These are phyloP conservation scores for Blastocystis sp. DNA, from an alignment of 352 stramenopile species.

Conservation along the genomic window DNA sequence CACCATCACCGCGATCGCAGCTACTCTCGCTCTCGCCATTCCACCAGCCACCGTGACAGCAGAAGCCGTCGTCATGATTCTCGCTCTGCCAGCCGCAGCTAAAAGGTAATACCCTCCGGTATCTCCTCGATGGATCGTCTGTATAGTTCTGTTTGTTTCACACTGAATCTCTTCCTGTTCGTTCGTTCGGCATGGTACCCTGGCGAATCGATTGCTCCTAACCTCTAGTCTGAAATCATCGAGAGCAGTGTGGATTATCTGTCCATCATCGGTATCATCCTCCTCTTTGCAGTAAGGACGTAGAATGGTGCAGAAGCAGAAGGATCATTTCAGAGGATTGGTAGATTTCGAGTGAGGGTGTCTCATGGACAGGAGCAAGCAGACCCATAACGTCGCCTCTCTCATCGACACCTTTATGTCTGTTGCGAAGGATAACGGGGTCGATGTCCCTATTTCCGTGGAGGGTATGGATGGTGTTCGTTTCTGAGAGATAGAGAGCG, in stretches of 20 bases:
- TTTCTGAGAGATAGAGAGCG: background rate
- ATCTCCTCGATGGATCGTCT: background rate
- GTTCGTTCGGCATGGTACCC: background rate
- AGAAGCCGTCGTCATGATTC: background rate
- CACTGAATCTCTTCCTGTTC: background rate
- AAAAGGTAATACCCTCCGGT: background rate
- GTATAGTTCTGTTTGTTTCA: constrained; percentile 10
- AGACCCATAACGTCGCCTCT: background rate
- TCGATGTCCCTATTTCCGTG: background rate
- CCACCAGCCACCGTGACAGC: constrained; percentile 43
- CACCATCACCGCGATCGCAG: constrained; percentile 23
- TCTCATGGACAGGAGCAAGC: constrained; percentile 22
- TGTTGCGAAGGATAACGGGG: background rate
- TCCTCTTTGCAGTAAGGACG: background rate
- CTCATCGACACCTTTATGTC: background rate
- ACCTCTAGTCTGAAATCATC: background rate
- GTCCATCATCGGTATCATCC: constrained; percentile 27
- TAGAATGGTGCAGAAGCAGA: constrained; percentile 59
- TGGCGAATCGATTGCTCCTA: background rate
- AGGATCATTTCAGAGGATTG: constrained; percentile 24
- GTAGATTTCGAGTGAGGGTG: background rate
- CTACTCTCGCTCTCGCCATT: constrained; percentile 40
- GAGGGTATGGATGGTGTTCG: background rate
- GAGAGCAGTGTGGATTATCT: constrained; percentile 34
- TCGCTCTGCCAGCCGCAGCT: constrained; percentile 18